phyloP scores from a whole-genome alignment of 1,284 basidiomycete genomes.

The Rhizoctonia solani region DNA sequence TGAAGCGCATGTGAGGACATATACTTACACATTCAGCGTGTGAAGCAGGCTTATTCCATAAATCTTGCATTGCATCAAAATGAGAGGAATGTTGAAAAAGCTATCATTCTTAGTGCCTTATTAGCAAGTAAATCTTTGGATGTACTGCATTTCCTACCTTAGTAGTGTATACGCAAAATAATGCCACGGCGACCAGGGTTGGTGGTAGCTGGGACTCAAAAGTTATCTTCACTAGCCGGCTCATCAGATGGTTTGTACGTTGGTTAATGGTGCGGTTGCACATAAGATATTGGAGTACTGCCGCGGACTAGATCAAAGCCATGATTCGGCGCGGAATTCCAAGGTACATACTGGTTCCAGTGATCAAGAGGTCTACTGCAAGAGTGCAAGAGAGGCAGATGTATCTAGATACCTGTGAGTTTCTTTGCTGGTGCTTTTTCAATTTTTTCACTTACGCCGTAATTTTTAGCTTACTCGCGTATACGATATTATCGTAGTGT shows the following conservation, averaged over 20 bases:
- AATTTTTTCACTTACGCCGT: neutral
- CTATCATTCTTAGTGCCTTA: neutral
- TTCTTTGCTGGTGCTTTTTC: neutral
- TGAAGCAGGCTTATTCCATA: constrained; percentile 25
- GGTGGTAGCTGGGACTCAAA: constrained; percentile 22
- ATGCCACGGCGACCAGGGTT: neutral
- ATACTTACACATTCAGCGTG: constrained; percentile 14
- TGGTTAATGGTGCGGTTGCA: neutral
- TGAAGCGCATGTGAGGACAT: neutral
- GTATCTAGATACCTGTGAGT: neutral
- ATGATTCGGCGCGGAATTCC: neutral
- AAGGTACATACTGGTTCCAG: neutral
- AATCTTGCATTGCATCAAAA: constrained; percentile 1
- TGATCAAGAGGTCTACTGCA: neutral
- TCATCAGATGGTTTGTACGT: neutral
- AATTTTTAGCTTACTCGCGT: neutral
- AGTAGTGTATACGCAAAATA: neutral
- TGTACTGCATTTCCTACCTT: neutral
- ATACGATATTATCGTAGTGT: neutral
- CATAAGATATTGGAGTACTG: neutral
- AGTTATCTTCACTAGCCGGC: neutral
- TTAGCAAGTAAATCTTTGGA: neutral
- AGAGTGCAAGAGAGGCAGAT: constrained; percentile 4
- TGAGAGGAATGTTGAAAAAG: neutral
- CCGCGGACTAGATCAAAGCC: neutral